These are phyloP conservation scores for Arthrobotrys pseudoclavata DNA, from an alignment of 2,329 filamentous ascomycete genomes.

Conservation along the genomic window DNA sequence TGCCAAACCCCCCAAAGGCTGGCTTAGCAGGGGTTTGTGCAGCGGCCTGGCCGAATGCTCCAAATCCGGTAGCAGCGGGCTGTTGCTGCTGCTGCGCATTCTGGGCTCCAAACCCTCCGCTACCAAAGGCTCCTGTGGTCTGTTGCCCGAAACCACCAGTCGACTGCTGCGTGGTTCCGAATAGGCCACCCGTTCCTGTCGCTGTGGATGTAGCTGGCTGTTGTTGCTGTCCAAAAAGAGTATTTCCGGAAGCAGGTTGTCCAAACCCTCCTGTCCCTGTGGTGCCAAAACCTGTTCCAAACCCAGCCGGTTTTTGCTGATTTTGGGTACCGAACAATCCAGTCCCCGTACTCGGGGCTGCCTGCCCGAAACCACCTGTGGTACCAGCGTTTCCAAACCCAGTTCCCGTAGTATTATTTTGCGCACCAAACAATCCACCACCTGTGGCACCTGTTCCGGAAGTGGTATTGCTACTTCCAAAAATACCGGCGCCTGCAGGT, in stretches of 20 bases:
- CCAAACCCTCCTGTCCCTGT: slow-evolving; percentile 54
- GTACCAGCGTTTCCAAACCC: slow-evolving; percentile 61
- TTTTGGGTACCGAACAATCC: slow-evolving; percentile 66
- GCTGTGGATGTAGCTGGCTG: slow-evolving; percentile 62
- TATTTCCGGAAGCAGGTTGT: slow-evolving; percentile 63
- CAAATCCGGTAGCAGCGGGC: slow-evolving; percentile 63
- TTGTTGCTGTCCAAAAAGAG: slow-evolving; percentile 66
- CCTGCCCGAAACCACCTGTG: slow-evolving; percentile 45
- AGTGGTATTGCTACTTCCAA: slow-evolving; percentile 65
- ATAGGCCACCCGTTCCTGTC: slow-evolving; percentile 66
- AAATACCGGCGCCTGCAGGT: slow-evolving; percentile 63
- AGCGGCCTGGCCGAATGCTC: slow-evolving; percentile 54
- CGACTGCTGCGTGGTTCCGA: slow-evolving; percentile 66
- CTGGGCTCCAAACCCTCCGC: slow-evolving; percentile 58
- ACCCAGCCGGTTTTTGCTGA: slow-evolving; percentile 66
- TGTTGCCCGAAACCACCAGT: slow-evolving; percentile 65
- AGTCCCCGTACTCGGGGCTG: slow-evolving; percentile 42
- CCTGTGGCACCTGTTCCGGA: slow-evolving; percentile 62
- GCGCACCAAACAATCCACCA: slow-evolving; percentile 63
- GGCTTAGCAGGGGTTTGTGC: slow-evolving; percentile 44
- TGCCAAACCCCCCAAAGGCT: slow-evolving; percentile 57
- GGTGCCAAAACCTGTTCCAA: slow-evolving; percentile 61
- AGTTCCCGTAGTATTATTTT: slow-evolving; percentile 60
- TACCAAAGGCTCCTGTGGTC: slow-evolving; percentile 65
- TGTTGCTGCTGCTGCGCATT: slow-evolving; percentile 57